Percentiles rank a stretch among this genome's conserved stretches.
These are phyloP conservation scores for Ambispora gerdemannii DNA, from an alignment of 192 early-diverging fungal species.

Conservation along the genomic window DNA sequence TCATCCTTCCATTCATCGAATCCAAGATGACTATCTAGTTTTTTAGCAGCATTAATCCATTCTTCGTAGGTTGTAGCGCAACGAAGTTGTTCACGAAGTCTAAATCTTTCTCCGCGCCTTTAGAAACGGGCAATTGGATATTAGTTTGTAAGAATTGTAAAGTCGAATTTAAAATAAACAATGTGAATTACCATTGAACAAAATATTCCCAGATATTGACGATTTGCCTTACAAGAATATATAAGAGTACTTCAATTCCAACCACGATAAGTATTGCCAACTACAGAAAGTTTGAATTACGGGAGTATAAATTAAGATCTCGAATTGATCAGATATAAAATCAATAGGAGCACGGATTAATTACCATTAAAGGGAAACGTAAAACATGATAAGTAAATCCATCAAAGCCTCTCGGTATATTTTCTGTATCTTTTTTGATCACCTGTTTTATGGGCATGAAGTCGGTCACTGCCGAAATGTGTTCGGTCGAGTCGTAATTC, in stretches of 20 bases:
- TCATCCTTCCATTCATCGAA: conserved; percentile 71
- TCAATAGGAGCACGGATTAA: background rate
- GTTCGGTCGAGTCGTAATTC: conserved; percentile 41
- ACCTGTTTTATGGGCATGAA: conserved; percentile 48
- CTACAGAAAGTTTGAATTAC: conserved; percentile 27
- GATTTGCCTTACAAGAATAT: conserved; percentile 56
- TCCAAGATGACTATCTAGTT: conserved; percentile 59
- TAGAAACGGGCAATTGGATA: background rate
- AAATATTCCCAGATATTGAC: conserved; percentile 65
- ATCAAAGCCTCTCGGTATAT: conserved; percentile 30
- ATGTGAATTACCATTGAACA: conserved; percentile 50
- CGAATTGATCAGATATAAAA: background rate
- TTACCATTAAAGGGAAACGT: conserved; percentile 54
- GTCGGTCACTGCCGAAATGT: conserved; percentile 52
- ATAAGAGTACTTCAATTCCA: conserved; percentile 56
- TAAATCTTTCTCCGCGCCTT: conserved; percentile 55
- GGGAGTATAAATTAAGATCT: background rate
- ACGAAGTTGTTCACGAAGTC: conserved; percentile 48
- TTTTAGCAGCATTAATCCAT: conserved; percentile 58
- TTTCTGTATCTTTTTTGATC: conserved; percentile 30
- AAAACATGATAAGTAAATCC: conserved; percentile 51
- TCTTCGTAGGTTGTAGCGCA: conserved; percentile 58
- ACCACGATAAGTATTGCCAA: conserved; percentile 55
- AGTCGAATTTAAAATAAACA: background rate
- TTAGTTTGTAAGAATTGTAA: background rate